Conservation (phyloP, 2,329 filamentous ascomycete genomes). For the Amauroascus niger region DNA sequence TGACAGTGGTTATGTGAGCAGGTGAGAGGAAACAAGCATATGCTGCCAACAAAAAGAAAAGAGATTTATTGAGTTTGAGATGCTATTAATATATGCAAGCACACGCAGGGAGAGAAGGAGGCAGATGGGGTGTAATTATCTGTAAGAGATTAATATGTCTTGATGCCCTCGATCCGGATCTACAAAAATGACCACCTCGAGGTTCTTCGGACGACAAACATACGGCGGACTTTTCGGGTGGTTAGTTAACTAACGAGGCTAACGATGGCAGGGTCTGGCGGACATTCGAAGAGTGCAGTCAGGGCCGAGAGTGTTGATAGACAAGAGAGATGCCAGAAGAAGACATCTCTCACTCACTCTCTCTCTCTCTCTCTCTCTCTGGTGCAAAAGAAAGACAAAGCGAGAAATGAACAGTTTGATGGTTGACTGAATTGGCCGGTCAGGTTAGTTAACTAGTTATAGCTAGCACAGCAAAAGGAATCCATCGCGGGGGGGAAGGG, state of each 20-base stretch:
- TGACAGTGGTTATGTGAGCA: slow-evolving; percentile 4
- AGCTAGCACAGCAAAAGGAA: no score
- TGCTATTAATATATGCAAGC: slow-evolving; percentile 1
- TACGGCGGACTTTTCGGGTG: no score
- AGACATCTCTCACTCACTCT: no score
- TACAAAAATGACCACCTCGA: slow-evolving; percentile 4
- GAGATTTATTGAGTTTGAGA: background rate
- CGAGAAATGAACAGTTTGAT: background rate
- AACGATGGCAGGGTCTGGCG: background rate
- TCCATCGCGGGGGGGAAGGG: no score
- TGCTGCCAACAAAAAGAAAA: slow-evolving; percentile 1
- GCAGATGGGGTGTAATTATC: no score
- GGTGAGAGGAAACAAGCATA: background rate
- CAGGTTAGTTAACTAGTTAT: background rate
- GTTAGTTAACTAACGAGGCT: no score
- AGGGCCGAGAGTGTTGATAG: background rate
- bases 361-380: no score
- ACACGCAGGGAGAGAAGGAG: no score
- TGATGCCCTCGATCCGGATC: background rate
- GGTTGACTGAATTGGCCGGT: background rate
- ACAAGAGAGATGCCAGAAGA: background rate
- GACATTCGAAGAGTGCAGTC: background rate
- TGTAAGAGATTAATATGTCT: background rate
- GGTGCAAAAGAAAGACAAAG: background rate
- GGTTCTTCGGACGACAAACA: background rate